Evolutionary conservation across 257 asterid genomes (phyloP).

Genomic region (Linderniella brevidens): DNA sequence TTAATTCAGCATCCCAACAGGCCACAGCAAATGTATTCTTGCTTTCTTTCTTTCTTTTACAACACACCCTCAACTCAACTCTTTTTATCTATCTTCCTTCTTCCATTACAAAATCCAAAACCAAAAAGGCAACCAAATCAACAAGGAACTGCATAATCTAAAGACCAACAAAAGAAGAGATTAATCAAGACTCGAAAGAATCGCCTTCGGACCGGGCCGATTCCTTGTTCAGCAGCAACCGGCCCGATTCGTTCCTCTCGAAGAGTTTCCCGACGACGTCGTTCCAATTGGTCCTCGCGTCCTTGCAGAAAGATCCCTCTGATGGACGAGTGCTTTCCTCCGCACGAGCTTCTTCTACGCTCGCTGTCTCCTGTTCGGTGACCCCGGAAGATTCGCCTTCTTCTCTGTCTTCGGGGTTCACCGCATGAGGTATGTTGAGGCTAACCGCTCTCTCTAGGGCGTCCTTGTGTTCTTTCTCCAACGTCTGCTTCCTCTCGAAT

Average conservation of each 20-base stretch:
- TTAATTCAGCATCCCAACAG: no score
- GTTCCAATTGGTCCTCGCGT: constrained; percentile 57
- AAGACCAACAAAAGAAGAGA: no score
- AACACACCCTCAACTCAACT: no score
- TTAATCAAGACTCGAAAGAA: no score
- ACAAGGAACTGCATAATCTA: no score
- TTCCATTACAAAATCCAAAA: no score
- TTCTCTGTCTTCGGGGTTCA: constrained; percentile 16
- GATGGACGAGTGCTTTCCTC: constrained; percentile 10
- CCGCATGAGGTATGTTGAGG: constrained; percentile 82
- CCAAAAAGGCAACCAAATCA: no score
- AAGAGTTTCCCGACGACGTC: constrained; percentile 47
- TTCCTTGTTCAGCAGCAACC: constrained; percentile 16
- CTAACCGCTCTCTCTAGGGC: constrained; percentile 83
- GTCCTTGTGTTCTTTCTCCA: constrained; percentile 80
- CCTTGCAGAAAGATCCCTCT: constrained; percentile 10
- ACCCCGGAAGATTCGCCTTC: constrained; percentile 14
- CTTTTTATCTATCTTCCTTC: no score
- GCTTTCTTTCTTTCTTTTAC: no score
- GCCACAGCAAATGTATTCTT: no score
- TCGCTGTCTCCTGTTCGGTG: constrained; percentile 19
- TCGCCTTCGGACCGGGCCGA: no score
- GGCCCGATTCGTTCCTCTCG: constrained; percentile 31
- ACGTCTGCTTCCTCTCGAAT: constrained; percentile 41
- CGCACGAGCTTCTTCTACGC: constrained; percentile 14